Conservation (phyloP, 23 red algal genomes). For the Gracilaria gracilis region DNA sequence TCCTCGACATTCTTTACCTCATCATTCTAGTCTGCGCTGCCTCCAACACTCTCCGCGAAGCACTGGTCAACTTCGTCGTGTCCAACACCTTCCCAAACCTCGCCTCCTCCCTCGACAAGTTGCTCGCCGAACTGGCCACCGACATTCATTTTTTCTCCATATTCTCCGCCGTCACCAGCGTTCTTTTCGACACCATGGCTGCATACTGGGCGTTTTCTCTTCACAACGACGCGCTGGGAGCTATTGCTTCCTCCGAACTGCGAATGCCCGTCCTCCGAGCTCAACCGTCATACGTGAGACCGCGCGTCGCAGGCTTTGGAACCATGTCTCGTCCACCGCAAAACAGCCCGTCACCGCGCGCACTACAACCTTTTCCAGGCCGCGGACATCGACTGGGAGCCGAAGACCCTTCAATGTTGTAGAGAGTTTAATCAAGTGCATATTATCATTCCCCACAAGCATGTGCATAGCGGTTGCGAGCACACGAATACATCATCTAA, state of each 20-base stretch:
- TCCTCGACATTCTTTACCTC: conserved; percentile 33
- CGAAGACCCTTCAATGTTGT: conserved; percentile 20
- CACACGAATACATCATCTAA: neutral
- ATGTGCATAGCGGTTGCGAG: conserved; percentile 3
- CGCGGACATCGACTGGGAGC: conserved; percentile 53
- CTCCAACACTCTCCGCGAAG: conserved; percentile 16
- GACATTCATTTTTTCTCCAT: conserved; percentile 44
- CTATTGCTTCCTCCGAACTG: conserved; percentile 12
- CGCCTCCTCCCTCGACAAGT: conserved; percentile 2
- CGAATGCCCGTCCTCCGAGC: conserved; percentile 11
- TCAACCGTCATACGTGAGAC: neutral
- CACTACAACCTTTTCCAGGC: conserved; percentile 39
- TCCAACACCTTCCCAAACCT: conserved; percentile 70
- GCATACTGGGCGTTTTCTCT: conserved; percentile 46
- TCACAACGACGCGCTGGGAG: conserved; percentile 20
- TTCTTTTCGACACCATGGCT: conserved; percentile 54
- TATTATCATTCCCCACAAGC: neutral
- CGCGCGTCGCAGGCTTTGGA: conserved; percentile 47
- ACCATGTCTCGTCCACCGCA: conserved; percentile 25
- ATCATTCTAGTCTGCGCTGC: conserved; percentile 13
- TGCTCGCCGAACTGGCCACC: conserved; percentile 23
- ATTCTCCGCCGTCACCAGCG: conserved; percentile 43
- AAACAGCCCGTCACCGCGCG: conserved; percentile 1
- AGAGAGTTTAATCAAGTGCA: neutral
- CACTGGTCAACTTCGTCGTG: conserved; percentile 5